phyloP scores from a whole-genome alignment of 139 green algal genomes.

The Haematococcus sp. region DNA sequence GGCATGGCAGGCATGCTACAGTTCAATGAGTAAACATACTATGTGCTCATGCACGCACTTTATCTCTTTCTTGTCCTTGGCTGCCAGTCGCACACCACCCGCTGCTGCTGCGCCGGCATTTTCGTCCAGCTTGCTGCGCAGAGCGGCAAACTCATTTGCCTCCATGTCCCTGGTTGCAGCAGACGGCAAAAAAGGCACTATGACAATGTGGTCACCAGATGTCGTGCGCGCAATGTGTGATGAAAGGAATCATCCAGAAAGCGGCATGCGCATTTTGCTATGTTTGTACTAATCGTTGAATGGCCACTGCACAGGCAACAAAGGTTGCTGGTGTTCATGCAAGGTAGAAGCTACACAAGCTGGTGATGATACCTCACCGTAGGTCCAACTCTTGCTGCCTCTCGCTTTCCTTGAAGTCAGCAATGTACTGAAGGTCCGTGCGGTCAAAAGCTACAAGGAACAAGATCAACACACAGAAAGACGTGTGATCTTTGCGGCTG shows the following conservation, averaged over 20 bases:
- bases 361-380: background rate
- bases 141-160: conserved; percentile 5
- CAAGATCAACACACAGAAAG: background rate
- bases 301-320: too few relatives aligned
- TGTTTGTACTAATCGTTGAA: too few relatives aligned
- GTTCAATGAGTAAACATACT: too few relatives aligned
- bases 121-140: background rate
- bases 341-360: too few relatives aligned
- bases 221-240: background rate
- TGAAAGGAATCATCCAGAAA: background rate
- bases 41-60: background rate
- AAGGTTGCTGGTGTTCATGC: too few relatives aligned
- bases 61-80: conserved; percentile 5
- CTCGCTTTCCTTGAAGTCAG: conserved; percentile 24
- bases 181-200: background rate
- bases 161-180: background rate
- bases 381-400: conserved; percentile 15
- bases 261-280: too few relatives aligned
- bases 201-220: background rate
- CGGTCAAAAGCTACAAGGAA: conserved; percentile 18
- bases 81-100: background rate
- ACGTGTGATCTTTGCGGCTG: background rate
- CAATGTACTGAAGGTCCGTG: conserved; percentile 28
- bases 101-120: background rate
- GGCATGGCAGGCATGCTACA: too few relatives aligned